A percentile compares a stretch with the other conserved stretches of the same genome.
Evolutionary conservation across 2,329 filamentous ascomycete species (phyloP).

Genomic region (Pyrenophora graminea): DNA sequence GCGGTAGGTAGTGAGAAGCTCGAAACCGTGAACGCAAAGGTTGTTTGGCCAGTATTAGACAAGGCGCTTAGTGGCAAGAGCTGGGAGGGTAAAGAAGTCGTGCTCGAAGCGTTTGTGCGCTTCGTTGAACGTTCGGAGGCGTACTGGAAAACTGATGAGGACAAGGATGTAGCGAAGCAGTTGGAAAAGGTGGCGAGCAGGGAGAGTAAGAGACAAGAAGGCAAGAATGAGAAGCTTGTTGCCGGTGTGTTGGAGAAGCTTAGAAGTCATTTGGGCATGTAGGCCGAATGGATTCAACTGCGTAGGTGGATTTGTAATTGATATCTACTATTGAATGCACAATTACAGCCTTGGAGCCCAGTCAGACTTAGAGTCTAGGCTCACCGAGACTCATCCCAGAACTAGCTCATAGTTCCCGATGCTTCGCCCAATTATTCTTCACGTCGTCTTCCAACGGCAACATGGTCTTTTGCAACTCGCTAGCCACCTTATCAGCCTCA

Average conservation of each 20-base stretch:
- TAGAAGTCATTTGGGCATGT: slow-evolving; percentile 12
- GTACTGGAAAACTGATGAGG: slow-evolving; percentile 61
- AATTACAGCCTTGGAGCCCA: too few species aligned
- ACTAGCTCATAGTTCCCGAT: background rate
- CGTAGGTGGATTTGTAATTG: too few species aligned
- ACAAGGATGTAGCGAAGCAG: slow-evolving; percentile 62
- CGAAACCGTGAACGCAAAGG: slow-evolving; percentile 61
- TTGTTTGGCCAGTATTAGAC: slow-evolving; percentile 82
- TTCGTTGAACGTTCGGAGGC: slow-evolving; percentile 70
- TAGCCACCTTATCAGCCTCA: slow-evolving; percentile 74
- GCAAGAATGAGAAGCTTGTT: slow-evolving; percentile 61
- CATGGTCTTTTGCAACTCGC: slow-evolving; percentile 61
- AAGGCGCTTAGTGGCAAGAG: slow-evolving; percentile 85
- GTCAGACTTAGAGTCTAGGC: too few species aligned
- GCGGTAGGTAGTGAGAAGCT: slow-evolving; percentile 64
- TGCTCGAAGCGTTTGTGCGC: slow-evolving; percentile 77
- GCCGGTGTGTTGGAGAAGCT: slow-evolving; percentile 23
- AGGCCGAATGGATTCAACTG: background rate
- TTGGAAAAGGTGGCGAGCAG: slow-evolving; percentile 72
- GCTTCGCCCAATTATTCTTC: slow-evolving; percentile 26
- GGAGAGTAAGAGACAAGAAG: slow-evolving; percentile 91
- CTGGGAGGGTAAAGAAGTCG: slow-evolving; percentile 86
- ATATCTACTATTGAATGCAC: too few species aligned
- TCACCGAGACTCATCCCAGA: too few species aligned
- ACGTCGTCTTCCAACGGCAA: slow-evolving; percentile 52